These are phyloP conservation scores for Didymella keratinophila DNA, from an alignment of 2,329 filamentous ascomycete species.

Conservation along the genomic window DNA sequence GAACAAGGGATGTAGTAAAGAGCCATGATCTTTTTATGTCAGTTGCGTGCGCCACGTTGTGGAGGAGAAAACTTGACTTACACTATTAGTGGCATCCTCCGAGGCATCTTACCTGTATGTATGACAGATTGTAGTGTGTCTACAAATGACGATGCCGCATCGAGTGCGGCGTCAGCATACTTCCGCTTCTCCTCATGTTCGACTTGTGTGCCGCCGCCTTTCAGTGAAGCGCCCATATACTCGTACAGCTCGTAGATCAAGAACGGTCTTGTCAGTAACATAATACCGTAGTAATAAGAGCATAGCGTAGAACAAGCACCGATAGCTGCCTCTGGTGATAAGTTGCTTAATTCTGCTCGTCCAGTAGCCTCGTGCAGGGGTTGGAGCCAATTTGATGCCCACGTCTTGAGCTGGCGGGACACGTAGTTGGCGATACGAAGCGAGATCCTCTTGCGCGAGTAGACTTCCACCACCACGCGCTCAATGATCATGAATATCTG, in stretches of 20 bases:
- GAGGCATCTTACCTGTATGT: slow-evolving; percentile 30
- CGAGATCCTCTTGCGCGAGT: slow-evolving; percentile 53
- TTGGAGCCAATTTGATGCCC: slow-evolving; percentile 49
- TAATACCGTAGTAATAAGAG: slow-evolving; percentile 63
- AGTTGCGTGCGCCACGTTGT: neutral
- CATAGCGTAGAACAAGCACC: slow-evolving; percentile 60
- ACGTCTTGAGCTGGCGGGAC: slow-evolving; percentile 52
- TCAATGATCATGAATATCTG: slow-evolving; percentile 61
- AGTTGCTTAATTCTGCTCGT: slow-evolving; percentile 32
- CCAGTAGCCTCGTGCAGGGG: slow-evolving; percentile 38
- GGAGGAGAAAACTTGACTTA: slow-evolving; percentile 16
- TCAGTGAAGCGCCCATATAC: slow-evolving; percentile 43
- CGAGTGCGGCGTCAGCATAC: slow-evolving; percentile 43
- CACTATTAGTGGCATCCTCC: slow-evolving; percentile 45
- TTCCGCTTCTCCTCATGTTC: slow-evolving; percentile 39
- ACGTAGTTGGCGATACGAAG: slow-evolving; percentile 53
- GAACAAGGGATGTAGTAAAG: slow-evolving; percentile 41
- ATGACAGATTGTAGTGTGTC: slow-evolving; percentile 37
- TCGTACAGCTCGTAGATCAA: slow-evolving; percentile 60
- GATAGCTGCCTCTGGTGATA: slow-evolving; percentile 38
- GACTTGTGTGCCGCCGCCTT: slow-evolving; percentile 35
- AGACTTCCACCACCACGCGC: slow-evolving; percentile 57
- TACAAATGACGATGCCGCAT: slow-evolving; percentile 39
- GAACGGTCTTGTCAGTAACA: slow-evolving; percentile 62
- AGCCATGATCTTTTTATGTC: slow-evolving; percentile 37